Percentiles rank a stretch among this genome's conserved stretches.
phyloP scores from a whole-genome alignment of 2,329 filamentous ascomycete genomes.

The Capronia coronata region DNA sequence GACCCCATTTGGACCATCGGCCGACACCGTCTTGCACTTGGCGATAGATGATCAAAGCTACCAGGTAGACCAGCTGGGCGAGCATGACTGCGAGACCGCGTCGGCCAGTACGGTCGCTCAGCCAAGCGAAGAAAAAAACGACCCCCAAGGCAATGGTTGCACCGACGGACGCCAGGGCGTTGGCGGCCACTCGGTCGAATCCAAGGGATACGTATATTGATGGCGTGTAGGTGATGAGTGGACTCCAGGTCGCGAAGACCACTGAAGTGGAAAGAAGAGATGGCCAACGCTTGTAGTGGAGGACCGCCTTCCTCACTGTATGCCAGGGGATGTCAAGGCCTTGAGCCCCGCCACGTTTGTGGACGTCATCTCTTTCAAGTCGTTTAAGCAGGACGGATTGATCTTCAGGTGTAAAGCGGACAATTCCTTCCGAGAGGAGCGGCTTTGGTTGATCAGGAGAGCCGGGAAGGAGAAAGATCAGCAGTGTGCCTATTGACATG shows the following conservation, averaged over 20 bases:
- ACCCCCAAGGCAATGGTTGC: conserved; percentile 46
- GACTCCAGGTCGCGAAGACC: conserved; percentile 46
- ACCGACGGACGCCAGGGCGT: conserved; percentile 52
- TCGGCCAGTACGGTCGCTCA: conserved; percentile 44
- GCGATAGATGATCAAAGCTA: conserved; percentile 52
- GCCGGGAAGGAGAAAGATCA: neutral
- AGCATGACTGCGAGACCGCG: conserved; percentile 51
- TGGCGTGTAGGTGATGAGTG: conserved; percentile 47
- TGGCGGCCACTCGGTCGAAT: conserved; percentile 44
- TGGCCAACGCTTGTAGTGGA: conserved; percentile 47
- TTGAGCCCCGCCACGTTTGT: neutral
- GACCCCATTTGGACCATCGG: neutral
- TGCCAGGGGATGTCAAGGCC: neutral
- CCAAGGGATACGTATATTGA: conserved; percentile 51
- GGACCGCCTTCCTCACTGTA: conserved; percentile 33
- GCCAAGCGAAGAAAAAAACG: conserved; percentile 48
- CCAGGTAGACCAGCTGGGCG: conserved; percentile 45
- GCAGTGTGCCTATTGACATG: neutral
- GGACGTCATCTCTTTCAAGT: neutral
- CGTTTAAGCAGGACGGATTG: neutral
- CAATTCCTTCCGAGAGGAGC: neutral
- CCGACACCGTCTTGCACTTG: conserved; percentile 31
- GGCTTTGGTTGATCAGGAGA: neutral
- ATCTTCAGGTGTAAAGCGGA: neutral
- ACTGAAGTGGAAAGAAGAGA: conserved; percentile 48